A percentile compares a stretch with the other conserved stretches of the same genome.
phyloP scores from a whole-genome alignment of 495 filamentous ascomycete species.

The Daldinia vernicosa region DNA sequence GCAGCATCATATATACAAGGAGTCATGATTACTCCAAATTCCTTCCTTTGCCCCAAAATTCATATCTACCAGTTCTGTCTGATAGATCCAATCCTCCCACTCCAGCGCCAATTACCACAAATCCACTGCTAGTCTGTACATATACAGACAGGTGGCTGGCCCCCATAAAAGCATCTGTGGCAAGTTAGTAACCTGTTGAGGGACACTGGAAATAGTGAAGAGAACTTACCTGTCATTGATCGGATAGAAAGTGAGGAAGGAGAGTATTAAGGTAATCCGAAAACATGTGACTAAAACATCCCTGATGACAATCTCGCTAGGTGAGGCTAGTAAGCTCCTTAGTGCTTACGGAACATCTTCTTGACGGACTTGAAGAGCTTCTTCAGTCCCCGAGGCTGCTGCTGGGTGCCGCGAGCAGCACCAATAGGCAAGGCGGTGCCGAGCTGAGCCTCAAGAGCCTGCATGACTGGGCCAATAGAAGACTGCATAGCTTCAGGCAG shows the following conservation, averaged over 20 bases:
- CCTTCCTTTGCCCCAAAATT: neutral
- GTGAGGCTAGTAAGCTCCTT: neutral
- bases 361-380: slow-evolving; percentile 4
- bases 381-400: neutral
- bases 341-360: neutral
- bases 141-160: neutral
- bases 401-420: neutral
- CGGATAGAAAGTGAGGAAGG: too few species aligned
- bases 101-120: neutral
- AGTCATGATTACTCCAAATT: neutral
- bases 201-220: neutral
- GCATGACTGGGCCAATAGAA: slow-evolving; percentile 11
- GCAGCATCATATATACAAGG: neutral
- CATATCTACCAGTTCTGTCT: neutral
- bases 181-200: neutral
- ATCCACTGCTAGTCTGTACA: neutral
- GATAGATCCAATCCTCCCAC: neutral
- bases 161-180: neutral
- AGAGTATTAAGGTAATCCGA: too few species aligned
- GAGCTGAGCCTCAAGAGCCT: slow-evolving; percentile 4
- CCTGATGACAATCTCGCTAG: neutral
- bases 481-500: slow-evolving; percentile 15
- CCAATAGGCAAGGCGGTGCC: neutral
- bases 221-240: neutral
- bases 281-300: neutral